A percentile compares a stretch with the other conserved stretches of the same genome.
Conservation (phyloP, 176 grass and related monocot species). For the Rhynchospora breviuscula region DNA sequence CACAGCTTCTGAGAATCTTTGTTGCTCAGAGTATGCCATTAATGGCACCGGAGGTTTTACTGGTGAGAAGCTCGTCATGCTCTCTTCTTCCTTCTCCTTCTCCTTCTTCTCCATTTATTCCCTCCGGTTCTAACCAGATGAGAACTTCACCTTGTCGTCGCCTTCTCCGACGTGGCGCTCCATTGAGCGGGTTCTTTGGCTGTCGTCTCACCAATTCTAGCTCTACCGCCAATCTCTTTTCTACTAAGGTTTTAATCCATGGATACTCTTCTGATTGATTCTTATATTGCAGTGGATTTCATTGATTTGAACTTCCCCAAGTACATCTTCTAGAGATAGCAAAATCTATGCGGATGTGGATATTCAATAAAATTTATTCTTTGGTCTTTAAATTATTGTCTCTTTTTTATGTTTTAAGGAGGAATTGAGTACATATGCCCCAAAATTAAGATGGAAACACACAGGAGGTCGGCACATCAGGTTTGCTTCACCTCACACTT, state of each 20-base stretch:
- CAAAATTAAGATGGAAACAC: neutral
- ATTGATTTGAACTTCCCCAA: neutral
- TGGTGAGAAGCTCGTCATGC: neutral
- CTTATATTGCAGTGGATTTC: neutral
- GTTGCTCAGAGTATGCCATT: neutral
- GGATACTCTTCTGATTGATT: neutral
- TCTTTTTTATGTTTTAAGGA: neutral
- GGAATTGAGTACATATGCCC: neutral
- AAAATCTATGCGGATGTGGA: neutral
- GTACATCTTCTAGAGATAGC: neutral
- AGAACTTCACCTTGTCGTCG: neutral
- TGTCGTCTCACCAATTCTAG: neutral
- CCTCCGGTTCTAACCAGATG: neutral
- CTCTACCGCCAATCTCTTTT: neutral
- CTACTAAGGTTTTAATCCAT: conserved; percentile 3
- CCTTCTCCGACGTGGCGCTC: neutral
- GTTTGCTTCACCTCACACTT: neutral
- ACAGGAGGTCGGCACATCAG: neutral
- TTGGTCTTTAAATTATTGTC: neutral
- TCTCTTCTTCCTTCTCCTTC: neutral
- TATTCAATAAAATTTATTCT: neutral
- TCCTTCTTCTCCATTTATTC: conserved; percentile 3
- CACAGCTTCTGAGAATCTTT: neutral
- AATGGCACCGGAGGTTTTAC: conserved; percentile 20
- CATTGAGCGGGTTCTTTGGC: neutral